Percentiles rank a stretch among this genome's conserved stretches.
phyloP scores from a whole-genome alignment of 2,329 filamentous ascomycete species.

The Diaporthe longicolla region DNA sequence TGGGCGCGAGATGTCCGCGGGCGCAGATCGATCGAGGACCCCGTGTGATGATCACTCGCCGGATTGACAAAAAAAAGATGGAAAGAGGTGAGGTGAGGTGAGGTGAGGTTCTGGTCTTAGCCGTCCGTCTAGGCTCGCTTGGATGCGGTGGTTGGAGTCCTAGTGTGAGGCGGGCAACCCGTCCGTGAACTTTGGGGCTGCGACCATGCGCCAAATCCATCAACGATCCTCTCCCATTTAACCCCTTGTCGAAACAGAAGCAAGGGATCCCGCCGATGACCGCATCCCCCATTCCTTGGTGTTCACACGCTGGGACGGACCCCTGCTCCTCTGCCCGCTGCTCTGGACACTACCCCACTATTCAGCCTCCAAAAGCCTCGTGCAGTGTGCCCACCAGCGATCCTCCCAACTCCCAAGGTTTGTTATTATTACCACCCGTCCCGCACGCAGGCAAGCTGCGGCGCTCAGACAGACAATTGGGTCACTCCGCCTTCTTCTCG shows the following conservation, averaged over 20 bases:
- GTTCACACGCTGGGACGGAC: constrained; percentile 19
- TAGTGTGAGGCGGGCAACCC: constrained; percentile 16
- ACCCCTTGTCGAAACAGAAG: constrained; percentile 21
- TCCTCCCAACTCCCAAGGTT: constrained; percentile 25
- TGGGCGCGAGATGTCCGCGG: constrained; percentile 1
- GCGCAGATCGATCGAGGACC: background rate
- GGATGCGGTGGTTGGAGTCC: constrained; percentile 25
- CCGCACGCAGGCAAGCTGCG: background rate
- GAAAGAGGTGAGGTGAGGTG: background rate
- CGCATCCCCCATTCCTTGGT: constrained; percentile 35
- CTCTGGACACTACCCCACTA: constrained; percentile 27
- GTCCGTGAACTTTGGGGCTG: constrained; percentile 24
- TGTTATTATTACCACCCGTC: background rate
- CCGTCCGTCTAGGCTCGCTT: background rate
- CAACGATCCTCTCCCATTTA: constrained; percentile 10
- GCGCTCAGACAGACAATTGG: background rate
- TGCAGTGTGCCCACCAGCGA: background rate
- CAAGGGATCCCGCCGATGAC: constrained; percentile 34
- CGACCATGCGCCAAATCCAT: constrained; percentile 25
- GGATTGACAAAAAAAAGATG: background rate
- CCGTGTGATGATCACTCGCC: constrained; percentile 8
- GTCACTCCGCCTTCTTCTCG: background rate
- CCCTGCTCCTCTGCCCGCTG: constrained; percentile 1
- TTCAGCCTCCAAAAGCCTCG: constrained; percentile 29
- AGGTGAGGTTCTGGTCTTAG: constrained; percentile 1